These are phyloP conservation scores for Urtica urens DNA, from an alignment of 306 rosid species.

Conservation along the genomic window DNA sequence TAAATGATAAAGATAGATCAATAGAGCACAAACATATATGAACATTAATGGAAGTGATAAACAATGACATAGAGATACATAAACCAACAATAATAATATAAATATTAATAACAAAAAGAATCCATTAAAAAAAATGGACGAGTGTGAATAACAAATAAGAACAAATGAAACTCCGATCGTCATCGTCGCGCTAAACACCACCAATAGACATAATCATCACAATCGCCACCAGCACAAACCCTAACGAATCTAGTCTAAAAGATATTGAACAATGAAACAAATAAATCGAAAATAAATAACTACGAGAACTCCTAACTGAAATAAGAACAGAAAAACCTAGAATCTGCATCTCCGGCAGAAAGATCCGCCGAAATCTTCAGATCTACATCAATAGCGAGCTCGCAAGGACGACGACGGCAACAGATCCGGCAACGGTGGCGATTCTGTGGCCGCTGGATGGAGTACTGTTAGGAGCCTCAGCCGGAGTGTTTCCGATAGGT, in stretches of 20 bases:
- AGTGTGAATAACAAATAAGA: neutral
- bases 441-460: slow-evolving; percentile 19
- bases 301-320: neutral
- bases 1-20: neutral
- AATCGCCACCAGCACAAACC: neutral
- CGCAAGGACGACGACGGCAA: slow-evolving; percentile 23
- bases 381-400: slow-evolving; percentile 43
- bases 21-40: neutral
- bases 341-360: slow-evolving; percentile 17
- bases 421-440: slow-evolving; percentile 34
- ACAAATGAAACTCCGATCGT: neutral
- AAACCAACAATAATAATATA: neutral
- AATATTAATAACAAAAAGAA: slow-evolving; percentile 2
- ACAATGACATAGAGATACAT: neutral
- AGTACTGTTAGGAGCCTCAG: slow-evolving; percentile 14
- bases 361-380: slow-evolving; percentile 6
- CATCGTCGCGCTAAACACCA: neutral
- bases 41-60: neutral
- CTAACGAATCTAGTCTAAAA: neutral
- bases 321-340: slow-evolving; percentile 15
- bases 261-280: neutral
- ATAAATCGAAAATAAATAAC: slow-evolving; percentile 1
- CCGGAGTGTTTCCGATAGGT: neutral
- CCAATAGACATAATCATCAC: neutral
- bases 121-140: neutral